Base-by-base conservation (phyloP, 768 basidiomycete genomes). In the Trametes elegans region DNA sequence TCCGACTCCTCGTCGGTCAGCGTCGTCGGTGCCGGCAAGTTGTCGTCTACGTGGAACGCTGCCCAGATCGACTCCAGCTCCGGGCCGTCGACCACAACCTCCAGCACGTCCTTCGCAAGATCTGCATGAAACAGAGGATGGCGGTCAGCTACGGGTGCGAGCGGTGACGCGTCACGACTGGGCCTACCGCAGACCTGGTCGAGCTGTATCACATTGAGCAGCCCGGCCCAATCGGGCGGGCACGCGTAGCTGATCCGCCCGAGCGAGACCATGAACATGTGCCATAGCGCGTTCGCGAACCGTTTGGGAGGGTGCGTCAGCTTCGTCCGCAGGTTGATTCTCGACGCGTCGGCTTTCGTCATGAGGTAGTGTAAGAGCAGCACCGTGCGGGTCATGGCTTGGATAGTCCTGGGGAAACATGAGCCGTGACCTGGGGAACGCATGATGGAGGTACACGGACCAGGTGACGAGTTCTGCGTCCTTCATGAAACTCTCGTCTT, bases 251-350 rank as follows among this genome's bases (percentile, higher is more conserved):
- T 83, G 42, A 93, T 71, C 57, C 90, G 78, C 34, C 90, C 87
- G 50, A 93, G 80, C 0, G 84, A 81, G n/a, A 90, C 83, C 26
- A 84, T 80, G 64, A 90, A 91, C 65, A 84, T 76, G 60, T 93
- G 84, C 11, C 74, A 74, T 24, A 88, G 69, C 28, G 83, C 84
- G 60, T 79, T 83, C 64, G 86, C 85, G 26, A 75, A 73, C 28
- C 81, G 78, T 42, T 72, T 70, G 11, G 79, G 72, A 14, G 83
- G 79, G 36, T 76, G 72, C 52, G 80, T 79, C 27, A 92, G 76
- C 64, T 81, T 82, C 32, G 76, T 74, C 35, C 81, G 79, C 48
- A 91, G 70, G 64, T 82, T 78, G 42, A 81, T 66, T 10, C 70
- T 68, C 11, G 80, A 43, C 23, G 31, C 69, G 7, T 78, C 75